Conservation (phyloP, 2,329 filamentous ascomycete species). For the Neocatenulostroma microsporum region DNA sequence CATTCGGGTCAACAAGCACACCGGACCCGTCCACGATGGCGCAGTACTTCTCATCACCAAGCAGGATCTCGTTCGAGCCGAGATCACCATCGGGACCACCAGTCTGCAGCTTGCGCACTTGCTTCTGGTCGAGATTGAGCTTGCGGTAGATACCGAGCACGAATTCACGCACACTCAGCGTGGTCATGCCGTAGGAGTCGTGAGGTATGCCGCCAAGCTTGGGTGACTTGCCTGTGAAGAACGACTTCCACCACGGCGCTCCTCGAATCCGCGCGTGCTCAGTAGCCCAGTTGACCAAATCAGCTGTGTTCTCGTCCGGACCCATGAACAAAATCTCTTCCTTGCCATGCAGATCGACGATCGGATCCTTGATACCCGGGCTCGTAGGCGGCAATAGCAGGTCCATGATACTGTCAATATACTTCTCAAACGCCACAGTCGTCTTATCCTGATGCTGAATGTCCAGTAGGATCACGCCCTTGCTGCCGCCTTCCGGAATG, state of each 20-base stretch:
- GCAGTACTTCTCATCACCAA: conserved; percentile 92
- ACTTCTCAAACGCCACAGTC: conserved; percentile 93
- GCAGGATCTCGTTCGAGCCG: conserved; percentile 93
- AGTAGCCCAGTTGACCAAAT: conserved; percentile 97
- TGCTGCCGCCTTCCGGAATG: conserved; percentile 95
- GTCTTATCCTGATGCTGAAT: conserved; percentile 90
- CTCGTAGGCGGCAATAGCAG: conserved; percentile 81
- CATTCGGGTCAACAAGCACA: conserved; percentile 87
- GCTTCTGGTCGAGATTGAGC: conserved; percentile 75
- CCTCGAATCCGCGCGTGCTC: conserved; percentile 80
- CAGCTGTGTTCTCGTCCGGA: conserved; percentile 96
- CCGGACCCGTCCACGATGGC: conserved; percentile 94
- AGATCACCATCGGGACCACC: conserved; percentile 94
- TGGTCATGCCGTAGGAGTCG: conserved; percentile 96
- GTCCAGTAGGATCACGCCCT: conserved; percentile 93
- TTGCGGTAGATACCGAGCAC: conserved; percentile 96
- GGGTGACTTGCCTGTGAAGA: conserved; percentile 98
- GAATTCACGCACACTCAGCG: conserved; percentile 89
- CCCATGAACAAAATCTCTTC: conserved; percentile 98
- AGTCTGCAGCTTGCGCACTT: conserved; percentile 90
- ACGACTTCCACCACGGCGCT: conserved; percentile 99
- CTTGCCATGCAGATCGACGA: conserved; percentile 91
- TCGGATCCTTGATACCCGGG: conserved; percentile 97
- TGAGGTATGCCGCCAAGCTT: conserved; percentile 95
- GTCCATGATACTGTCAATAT: conserved; percentile 97